Evolutionary conservation across 1,139 yeast species (phyloP), one percentile per base, ranked within the genome.

Genomic region (Candida frijolesensis): DNA sequence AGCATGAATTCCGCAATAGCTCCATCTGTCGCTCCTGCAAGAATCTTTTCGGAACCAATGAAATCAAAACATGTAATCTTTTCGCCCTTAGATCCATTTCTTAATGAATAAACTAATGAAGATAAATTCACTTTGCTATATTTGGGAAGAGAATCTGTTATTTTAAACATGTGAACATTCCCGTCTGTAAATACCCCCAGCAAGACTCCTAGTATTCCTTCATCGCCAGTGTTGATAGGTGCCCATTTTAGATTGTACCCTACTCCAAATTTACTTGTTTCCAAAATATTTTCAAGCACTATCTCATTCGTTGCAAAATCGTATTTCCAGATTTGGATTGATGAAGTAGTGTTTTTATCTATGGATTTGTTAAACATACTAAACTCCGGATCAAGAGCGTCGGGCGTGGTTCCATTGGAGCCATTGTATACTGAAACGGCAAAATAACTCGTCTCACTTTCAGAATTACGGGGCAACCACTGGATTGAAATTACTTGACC

Each of bases 11-110:
- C 95, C 0, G 85, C 85, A 7, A 90, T 66, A 35, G 72, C 73
- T 0, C 97, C 97, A 51, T 82, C 80, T 0, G 76, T 67, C 7
- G 85, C 77, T 0, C 96, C 96, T 32, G 84, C 82, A 1, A 86
- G 61, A 1, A 90, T 60, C 8, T 68, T 71, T 2, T 75, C 70
- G 4, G 73, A 60, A 4, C 82, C 78, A 10, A 83, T 55, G 72
- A 84, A 84, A 57, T 83, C 87, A 56, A 76, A 80, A 15, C 83
- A 68, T 0, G 84, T 74, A 2, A 56, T 7, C 85, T 79, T 49
- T 66, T 59, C n/a, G 6, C 35, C 32, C 14, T n/a, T 16, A 1
- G 39, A 19, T 9, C 51, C 37, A 11, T 27, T 22, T 57, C 55
- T 15, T 55, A 68, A 56, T 2, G 56, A 56, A 64, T 64, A 72